phyloP scores from a whole-genome alignment of 2,329 filamentous ascomycete species.

The Dothidotthia symphoricarpi region DNA sequence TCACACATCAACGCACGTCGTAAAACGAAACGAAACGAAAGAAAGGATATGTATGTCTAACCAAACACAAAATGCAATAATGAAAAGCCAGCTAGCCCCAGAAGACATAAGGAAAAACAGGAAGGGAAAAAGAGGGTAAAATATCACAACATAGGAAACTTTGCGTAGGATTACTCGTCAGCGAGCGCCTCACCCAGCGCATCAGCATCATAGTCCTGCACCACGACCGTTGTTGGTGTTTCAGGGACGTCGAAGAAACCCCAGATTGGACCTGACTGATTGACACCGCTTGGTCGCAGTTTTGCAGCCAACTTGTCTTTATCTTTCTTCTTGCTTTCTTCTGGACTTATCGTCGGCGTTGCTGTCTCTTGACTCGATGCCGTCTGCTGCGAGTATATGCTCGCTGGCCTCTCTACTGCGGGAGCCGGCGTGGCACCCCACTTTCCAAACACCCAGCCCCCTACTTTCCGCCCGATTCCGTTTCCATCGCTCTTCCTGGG shows the following conservation, averaged over 20 bases:
- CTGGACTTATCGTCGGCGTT: background rate
- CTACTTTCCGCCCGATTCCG: conserved; percentile 55
- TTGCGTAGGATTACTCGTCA: no score
- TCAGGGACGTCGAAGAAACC: conserved; percentile 40
- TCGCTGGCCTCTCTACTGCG: conserved; percentile 9
- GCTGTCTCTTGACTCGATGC: conserved; percentile 15
- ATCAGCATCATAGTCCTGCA: conserved; percentile 39
- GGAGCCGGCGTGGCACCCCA: conserved; percentile 53
- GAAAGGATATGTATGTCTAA: no score
- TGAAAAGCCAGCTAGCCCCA: no score
- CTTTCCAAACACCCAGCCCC: conserved; percentile 63
- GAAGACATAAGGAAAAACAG: no score
- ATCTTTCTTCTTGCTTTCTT: conserved; percentile 12
- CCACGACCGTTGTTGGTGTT: conserved; percentile 35
- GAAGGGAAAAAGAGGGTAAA: no score
- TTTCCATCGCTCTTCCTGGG: conserved; percentile 17
- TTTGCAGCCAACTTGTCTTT: conserved; percentile 13
- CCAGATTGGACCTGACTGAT: conserved; percentile 41
- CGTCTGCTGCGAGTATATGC: conserved; percentile 24
- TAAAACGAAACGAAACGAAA: no score
- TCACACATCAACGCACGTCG: no score
- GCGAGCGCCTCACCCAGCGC: conserved; percentile 40
- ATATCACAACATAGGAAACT: no score
- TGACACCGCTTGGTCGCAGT: conserved; percentile 38
- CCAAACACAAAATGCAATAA: no score